Percentiles rank a stretch among this genome's conserved stretches.
These are phyloP conservation scores for Penicillium alfredii DNA, from an alignment of 495 filamentous ascomycete species.

Conservation along the genomic window DNA sequence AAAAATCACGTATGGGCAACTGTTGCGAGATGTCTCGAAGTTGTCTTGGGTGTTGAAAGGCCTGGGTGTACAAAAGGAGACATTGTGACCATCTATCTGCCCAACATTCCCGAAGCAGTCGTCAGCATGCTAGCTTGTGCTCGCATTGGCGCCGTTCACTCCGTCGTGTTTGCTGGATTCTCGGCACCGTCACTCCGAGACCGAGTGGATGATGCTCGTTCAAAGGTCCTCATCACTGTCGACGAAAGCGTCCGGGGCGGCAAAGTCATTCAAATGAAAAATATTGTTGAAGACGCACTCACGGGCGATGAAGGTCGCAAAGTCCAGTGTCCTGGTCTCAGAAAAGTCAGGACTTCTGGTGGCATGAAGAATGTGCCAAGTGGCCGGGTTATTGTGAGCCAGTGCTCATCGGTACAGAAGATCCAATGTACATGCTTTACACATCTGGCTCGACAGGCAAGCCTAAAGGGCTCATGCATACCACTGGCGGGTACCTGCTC, in stretches of 20 bases:
- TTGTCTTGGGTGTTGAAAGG: slow-evolving; percentile 66
- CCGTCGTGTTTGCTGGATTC: slow-evolving; percentile 90
- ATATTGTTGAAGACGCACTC: slow-evolving; percentile 19
- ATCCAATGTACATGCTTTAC: slow-evolving; percentile 85
- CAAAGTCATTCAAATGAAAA: slow-evolving; percentile 57
- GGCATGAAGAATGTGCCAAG: slow-evolving; percentile 84
- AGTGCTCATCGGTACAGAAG: slow-evolving; percentile 73
- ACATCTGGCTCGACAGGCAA: slow-evolving; percentile 90
- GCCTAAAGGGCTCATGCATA: slow-evolving; percentile 91
- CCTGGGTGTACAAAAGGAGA: slow-evolving; percentile 75
- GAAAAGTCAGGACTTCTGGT: slow-evolving; percentile 75
- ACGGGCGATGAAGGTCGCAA: no score
- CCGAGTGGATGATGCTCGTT: slow-evolving; percentile 64
- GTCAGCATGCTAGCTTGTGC: slow-evolving; percentile 67
- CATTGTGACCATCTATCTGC: slow-evolving; percentile 80
- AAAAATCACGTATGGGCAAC: slow-evolving; percentile 57
- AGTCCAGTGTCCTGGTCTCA: slow-evolving; percentile 73
- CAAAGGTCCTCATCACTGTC: slow-evolving; percentile 64
- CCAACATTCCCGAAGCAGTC: slow-evolving; percentile 75
- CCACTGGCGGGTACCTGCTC: slow-evolving; percentile 76
- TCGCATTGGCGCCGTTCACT: slow-evolving; percentile 72
- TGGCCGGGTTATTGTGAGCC: slow-evolving; percentile 75
- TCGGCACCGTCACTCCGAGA: slow-evolving; percentile 70
- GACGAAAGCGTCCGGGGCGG: slow-evolving; percentile 46
- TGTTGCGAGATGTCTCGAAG: slow-evolving; percentile 63